Evolutionary conservation across 495 filamentous ascomycete species (phyloP), one percentile per base, ranked within the genome.

Genomic region (Aspergillus nidulans): DNA sequence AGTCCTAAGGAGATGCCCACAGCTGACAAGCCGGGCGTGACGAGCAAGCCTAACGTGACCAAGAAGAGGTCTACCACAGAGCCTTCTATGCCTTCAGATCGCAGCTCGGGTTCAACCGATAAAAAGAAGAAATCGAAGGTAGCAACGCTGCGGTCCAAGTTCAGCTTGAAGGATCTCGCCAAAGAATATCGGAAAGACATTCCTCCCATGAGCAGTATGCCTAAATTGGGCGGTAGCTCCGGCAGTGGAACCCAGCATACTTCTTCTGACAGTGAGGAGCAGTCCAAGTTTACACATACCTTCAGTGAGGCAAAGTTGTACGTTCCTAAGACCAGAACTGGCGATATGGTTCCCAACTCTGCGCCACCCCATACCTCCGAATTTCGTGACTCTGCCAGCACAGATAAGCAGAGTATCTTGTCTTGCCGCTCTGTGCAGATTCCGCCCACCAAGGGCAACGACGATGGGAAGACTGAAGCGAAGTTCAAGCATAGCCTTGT

Each of bases 91-190:
- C 21, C 18, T n/a, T 13, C 34, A 1, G 48, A 34, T 34, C 66
- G 65, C 34, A 63, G 43, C 42, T 67, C 62, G 0, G 62, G 15
- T n/a, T 32, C 38, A 7, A 52, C 61, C 0, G 52, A 57, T 15
- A 69, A 64, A 47, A 71, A 72, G 43, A 64, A 72, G 47, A 64
- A 51, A 45, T 69, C 63, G 0, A 60, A 60, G 6, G 44, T 71
- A 36, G 63, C 65, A 2, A 49, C 63, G 12, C 53, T 71, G 28
- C 57, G 60, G 32, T 64, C 63, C 8, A 71, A 74, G 48, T 56
- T 70, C 39, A 71, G 68, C 43, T 60, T 70, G 45, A 72, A 68
- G 39, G 68, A 74, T 25, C 26, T 74, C 3, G 62, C 53, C 3
- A 70, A 68, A 28, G 71, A 72, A 20, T 46, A 52, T 28, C 41